Base-by-base conservation (phyloP, 139 green algal species). In the Astrephomene gubernaculifera region DNA sequence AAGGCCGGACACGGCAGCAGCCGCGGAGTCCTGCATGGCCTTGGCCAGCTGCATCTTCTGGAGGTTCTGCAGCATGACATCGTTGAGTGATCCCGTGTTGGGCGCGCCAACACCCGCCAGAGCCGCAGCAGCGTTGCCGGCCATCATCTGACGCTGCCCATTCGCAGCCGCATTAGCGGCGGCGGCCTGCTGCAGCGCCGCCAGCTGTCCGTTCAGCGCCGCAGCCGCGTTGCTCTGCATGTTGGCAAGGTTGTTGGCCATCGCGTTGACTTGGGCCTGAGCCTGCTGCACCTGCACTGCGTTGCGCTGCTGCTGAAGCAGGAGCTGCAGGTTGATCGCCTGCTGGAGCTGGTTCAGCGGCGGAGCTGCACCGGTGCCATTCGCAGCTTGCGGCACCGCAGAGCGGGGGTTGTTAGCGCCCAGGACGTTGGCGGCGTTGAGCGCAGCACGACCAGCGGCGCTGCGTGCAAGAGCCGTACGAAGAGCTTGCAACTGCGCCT, bases 21-120 rank as follows among this genome's bases (percentile, higher is more conserved):
- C 39, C 10, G 44, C 53, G 6, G 53, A 69, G 4, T 71, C 52
- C 71, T 76, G 39, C 71, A 82, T 80, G 24, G 71, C 82, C 60
- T 87, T 74, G 22, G 71, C 71, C 24, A 82, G 39, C 71, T 82
- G 82, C 71, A 82, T 74, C 71, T 87, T 81, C 65, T 86, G 65
- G 14, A 86, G 49, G 52, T 68, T 78, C 35, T 78, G 45, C 25
- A 79, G 35, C 65, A 86, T 57, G 8, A 24, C 35, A 43, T 86
- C 79, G 45, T 76, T 85, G n/a, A 64, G 45, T 1, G 61, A n/a
- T 38, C 64, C 79, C 4, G 41, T 8, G 27, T 75, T 75, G 9
- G 2, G 33, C n/a, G n/a, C 57, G 38, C 57, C 57, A 2, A 38
- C 39, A 21, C 78, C 79, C 8, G 63, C 78, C 24, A 84, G 63